A percentile compares a stretch with the other conserved stretches of the same genome.
Evolutionary conservation across 176 grass and related monocot genomes (phyloP).

Genomic region (Avena eriantha): DNA sequence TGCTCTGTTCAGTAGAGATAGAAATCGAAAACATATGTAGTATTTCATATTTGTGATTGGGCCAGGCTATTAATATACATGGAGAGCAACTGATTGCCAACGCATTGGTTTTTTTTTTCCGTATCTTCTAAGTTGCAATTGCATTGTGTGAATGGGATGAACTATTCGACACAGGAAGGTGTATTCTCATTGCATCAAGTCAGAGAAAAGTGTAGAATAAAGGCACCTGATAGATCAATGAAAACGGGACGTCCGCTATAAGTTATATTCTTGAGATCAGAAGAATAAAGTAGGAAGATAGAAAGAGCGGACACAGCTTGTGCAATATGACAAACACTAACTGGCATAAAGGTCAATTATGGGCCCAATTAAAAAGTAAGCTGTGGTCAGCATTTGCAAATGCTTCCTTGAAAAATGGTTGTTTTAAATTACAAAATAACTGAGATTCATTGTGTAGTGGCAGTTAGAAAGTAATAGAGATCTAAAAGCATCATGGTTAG

Average conservation of each 20-base stretch:
- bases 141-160: not conserved
- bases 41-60: not conserved
- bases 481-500: not conserved
- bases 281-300: conserved; percentile 31
- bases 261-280: conserved; percentile 13
- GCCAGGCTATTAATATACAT: not conserved
- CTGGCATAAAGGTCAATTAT: conserved; percentile 19
- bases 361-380: not conserved
- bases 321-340: not conserved
- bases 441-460: not conserved
- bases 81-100: not conserved
- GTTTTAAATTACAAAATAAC: not conserved
- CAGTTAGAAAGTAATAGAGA: not conserved
- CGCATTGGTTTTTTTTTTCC: not conserved
- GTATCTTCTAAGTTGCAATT: not conserved
- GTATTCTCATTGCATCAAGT: not conserved
- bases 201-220: not conserved
- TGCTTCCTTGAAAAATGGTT: not conserved
- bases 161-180: not conserved
- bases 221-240: conserved; percentile 5
- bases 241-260: not conserved
- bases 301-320: not conserved
- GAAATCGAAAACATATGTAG: not conserved
- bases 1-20: not conserved
- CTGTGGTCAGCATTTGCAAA: not conserved